phyloP scores from a whole-genome alignment of 345 rosid genomes.

The Lagerstroemia speciosa region DNA sequence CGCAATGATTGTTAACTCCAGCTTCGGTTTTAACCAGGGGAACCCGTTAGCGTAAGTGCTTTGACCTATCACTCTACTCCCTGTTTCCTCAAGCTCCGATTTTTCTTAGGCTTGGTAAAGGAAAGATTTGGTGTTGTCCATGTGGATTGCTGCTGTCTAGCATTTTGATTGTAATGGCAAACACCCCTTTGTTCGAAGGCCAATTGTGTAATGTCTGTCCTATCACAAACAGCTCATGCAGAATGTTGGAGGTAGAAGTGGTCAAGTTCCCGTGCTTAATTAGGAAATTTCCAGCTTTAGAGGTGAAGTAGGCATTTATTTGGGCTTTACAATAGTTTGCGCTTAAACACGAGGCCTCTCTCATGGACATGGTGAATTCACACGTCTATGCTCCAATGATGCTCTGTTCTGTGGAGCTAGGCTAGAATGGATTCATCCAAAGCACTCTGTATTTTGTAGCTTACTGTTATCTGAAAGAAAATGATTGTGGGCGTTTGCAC shows the following conservation, averaged over 20 bases:
- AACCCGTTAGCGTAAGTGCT: slow-evolving; percentile 55
- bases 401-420: not conserved
- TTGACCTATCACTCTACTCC: not conserved
- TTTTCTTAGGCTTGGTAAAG: not conserved
- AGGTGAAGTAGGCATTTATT: not conserved
- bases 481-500: not conserved
- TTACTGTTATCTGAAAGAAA: not conserved
- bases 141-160: not conserved
- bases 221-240: not conserved
- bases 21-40: slow-evolving; percentile 95
- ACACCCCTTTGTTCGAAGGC: not conserved
- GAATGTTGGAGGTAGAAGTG: not conserved
- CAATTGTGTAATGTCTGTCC: not conserved
- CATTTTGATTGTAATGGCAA: not conserved
- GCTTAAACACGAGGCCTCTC: not conserved
- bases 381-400: not conserved
- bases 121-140: slow-evolving; percentile 3
- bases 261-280: not conserved
- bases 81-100: slow-evolving; percentile 7
- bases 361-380: not conserved
- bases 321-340: not conserved
- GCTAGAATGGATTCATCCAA: not conserved
- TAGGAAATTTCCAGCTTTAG: not conserved
- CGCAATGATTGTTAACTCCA: slow-evolving; percentile 95
- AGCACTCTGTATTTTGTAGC: not conserved